These are phyloP conservation scores for Penicillium bialowiezense DNA, from an alignment of 495 filamentous ascomycete genomes.

Conservation along the genomic window DNA sequence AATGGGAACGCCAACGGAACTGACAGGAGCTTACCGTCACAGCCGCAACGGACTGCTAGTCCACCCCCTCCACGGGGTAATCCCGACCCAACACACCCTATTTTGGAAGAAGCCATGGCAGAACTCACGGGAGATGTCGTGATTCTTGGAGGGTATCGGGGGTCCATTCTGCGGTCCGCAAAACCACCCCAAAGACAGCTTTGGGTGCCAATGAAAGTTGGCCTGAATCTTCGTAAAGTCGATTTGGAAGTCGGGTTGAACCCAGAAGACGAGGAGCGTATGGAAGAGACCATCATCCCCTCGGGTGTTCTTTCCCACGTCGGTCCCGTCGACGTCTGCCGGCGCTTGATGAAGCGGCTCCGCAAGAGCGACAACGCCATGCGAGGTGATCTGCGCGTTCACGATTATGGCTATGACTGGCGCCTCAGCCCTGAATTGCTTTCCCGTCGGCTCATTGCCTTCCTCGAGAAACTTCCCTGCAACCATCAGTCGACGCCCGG, in stretches of 20 bases:
- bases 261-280: conserved; percentile 80
- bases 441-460: conserved; percentile 64
- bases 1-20: conserved; percentile 4
- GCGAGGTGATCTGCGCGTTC: conserved; percentile 70
- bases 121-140: conserved; percentile 81
- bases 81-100: conserved; percentile 40
- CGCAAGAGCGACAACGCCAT: conserved; percentile 68
- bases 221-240: conserved; percentile 86
- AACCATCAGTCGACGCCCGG: conserved; percentile 42
- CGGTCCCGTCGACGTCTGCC: conserved; percentile 87
- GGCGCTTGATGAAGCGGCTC: conserved; percentile 74
- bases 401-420: conserved; percentile 97
- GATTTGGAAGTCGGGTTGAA: conserved; percentile 85
- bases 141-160: conserved; percentile 86
- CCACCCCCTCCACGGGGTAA: conserved; percentile 25
- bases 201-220: conserved; percentile 94
- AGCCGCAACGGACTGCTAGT: conserved; percentile 1
- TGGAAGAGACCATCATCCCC: conserved; percentile 76
- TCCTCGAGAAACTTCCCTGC: conserved; percentile 70
- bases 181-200: conserved; percentile 75
- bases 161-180: conserved; percentile 84
- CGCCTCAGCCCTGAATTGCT: conserved; percentile 79
- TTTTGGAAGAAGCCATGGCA: conserved; percentile 63
- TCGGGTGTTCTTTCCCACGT: conserved; percentile 87
- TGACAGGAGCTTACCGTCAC: conserved; percentile 5